These are phyloP conservation scores for Plasmopara muralis DNA, from an alignment of 352 stramenopile genomes.

Conservation along the genomic window DNA sequence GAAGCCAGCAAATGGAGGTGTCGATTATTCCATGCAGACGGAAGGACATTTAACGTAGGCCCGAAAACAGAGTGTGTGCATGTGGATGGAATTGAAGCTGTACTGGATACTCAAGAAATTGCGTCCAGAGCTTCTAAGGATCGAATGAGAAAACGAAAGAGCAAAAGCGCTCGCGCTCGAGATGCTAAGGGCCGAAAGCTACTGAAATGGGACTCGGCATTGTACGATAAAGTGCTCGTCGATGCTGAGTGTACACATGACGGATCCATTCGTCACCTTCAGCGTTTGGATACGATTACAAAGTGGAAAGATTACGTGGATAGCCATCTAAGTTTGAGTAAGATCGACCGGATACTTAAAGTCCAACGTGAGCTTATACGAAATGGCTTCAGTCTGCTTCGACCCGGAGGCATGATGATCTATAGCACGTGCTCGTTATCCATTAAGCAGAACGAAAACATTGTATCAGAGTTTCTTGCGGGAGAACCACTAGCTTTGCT, in stretches of 20 bases:
- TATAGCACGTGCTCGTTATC: slow-evolving; percentile 95
- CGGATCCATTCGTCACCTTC: slow-evolving; percentile 87
- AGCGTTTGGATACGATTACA: slow-evolving; percentile 52
- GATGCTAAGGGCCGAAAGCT: slow-evolving; percentile 43
- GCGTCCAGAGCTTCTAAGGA: slow-evolving; percentile 29
- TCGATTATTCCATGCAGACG: slow-evolving; percentile 72
- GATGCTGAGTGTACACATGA: slow-evolving; percentile 96
- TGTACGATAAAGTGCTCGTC: slow-evolving; percentile 93
- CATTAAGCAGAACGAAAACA: slow-evolving; percentile 89
- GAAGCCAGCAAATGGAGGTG: slow-evolving; percentile 41
- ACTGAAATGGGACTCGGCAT: slow-evolving; percentile 15
- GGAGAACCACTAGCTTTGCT: slow-evolving; percentile 31
- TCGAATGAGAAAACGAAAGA: slow-evolving; percentile 83
- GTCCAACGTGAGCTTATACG: slow-evolving; percentile 56
- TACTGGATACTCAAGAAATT: slow-evolving; percentile 72
- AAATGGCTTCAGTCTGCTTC: slow-evolving; percentile 87
- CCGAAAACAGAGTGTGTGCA: slow-evolving; percentile 39
- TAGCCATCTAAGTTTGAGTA: slow-evolving; percentile 45
- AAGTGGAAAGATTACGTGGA: slow-evolving; percentile 77
- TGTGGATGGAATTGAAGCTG: slow-evolving; percentile 32
- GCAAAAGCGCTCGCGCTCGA: slow-evolving; percentile 82
- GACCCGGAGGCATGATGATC: slow-evolving; percentile 84
- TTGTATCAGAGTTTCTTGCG: slow-evolving; percentile 80
- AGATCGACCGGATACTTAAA: slow-evolving; percentile 54
- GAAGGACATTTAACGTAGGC: slow-evolving; percentile 58